These are phyloP conservation scores for Trifolium pratense DNA, from an alignment of 306 rosid genomes.

Conservation along the genomic window DNA sequence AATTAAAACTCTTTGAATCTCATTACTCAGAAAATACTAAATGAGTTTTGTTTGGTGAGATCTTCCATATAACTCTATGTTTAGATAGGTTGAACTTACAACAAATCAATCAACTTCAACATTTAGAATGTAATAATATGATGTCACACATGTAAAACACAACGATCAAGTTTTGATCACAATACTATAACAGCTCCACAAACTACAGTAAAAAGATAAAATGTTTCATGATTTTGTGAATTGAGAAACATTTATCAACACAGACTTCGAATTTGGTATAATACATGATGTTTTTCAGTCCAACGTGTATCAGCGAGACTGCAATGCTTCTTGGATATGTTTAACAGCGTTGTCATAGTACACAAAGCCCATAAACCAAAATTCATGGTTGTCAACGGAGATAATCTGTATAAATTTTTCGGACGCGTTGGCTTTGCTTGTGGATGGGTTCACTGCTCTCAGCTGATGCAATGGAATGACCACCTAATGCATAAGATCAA, in stretches of 20 bases:
- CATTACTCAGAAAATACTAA: not conserved
- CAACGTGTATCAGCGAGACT: constrained; percentile 48
- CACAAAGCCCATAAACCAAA: constrained; percentile 98
- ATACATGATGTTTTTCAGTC: constrained; percentile 30
- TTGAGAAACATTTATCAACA: constrained; percentile 39
- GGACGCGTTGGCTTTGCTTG: constrained; percentile 72
- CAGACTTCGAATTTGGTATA: constrained; percentile 34
- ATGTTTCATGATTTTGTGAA: constrained; percentile 36
- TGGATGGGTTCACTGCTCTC: constrained; percentile 84
- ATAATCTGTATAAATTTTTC: constrained; percentile 82
- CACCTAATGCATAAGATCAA: constrained; percentile 56
- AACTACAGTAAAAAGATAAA: constrained; percentile 35
- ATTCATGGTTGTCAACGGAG: constrained; percentile 94
- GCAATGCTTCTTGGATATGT: constrained; percentile 69
- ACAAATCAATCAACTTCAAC: constrained; percentile 25
- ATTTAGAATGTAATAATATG: constrained; percentile 21
- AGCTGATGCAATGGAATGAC: constrained; percentile 92
- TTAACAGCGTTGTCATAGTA: constrained; percentile 84
- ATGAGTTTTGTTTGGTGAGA: not conserved
- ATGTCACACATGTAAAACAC: constrained; percentile 29
- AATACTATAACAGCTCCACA: constrained; percentile 39
- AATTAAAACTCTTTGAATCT: not conserved
- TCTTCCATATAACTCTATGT: not conserved
- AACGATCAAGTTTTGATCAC: constrained; percentile 14
- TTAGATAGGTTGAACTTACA: constrained; percentile 32